phyloP scores from a whole-genome alignment of 2,329 filamentous ascomycete genomes.

The Beauveria medogensis region DNA sequence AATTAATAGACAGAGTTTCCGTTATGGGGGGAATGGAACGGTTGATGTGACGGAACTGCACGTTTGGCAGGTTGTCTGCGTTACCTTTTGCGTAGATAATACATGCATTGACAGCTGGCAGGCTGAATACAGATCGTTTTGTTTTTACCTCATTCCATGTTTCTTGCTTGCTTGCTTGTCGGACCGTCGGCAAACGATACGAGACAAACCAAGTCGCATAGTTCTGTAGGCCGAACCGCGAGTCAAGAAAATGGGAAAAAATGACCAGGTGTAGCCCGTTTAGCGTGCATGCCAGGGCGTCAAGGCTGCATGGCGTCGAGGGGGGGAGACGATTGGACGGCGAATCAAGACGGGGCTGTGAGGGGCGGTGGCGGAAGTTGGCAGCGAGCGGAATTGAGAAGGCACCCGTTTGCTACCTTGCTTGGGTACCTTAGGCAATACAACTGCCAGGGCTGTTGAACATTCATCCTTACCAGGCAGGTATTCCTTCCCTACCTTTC shows the following conservation, averaged over 20 bases:
- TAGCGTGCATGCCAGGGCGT: background rate
- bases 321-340: background rate
- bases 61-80: background rate
- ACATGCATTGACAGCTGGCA: too few relatives aligned
- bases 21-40: background rate
- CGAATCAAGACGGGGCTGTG: background rate
- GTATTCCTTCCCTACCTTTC: background rate
- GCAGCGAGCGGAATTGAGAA: too few relatives aligned
- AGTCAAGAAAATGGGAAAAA: background rate
- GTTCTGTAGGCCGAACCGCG: background rate
- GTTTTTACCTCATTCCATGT: background rate
- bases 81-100: background rate
- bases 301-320: background rate
- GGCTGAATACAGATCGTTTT: background rate
- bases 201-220: background rate
- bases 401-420: too few relatives aligned
- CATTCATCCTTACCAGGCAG: background rate
- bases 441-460: background rate
- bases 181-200: background rate
- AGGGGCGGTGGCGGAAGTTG: background rate
- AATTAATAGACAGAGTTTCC: background rate
- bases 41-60: background rate
- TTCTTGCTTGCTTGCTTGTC: too few relatives aligned
- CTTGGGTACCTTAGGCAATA: too few relatives aligned
- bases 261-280: background rate